Evolutionary conservation across 2,329 filamentous ascomycete species (phyloP), one percentile per base, ranked within the genome.

Genomic region (Colletotrichum eleusines): DNA sequence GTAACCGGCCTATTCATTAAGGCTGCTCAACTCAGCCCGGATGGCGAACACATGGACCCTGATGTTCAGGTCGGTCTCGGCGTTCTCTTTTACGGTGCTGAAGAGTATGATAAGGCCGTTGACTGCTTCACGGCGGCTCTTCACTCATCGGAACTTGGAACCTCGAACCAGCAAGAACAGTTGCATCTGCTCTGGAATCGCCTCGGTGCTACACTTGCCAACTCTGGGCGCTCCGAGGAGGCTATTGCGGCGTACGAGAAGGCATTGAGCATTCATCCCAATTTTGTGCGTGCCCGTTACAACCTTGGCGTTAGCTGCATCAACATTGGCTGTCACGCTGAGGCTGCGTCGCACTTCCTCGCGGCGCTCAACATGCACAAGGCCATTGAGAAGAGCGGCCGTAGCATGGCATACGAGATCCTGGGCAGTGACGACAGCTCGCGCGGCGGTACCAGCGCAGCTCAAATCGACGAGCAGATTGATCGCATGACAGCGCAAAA

Each of bases 91-190:
- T 99, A 99, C 82, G 96, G 95, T 62, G 94, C 94, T 38, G 96
- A 99, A 82, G 95, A 98, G 79, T 98, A 98, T 84, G 94, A 96
- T 79, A 99, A 99, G 84, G 96, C 96, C 0, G 95, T 99, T 46
- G 96, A 99, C 84, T 99, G 97, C 85, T 99, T 99, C 88, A 93
- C 92, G 66, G 91, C 95, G 0, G 95, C 97, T 0, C 89, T 99
- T 31, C 93, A 94, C 70, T 94, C 90, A 31, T 94, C 93, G 0
- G 94, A 97, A 81, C 88, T 91, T 44, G 96, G 96, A 69, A 89
- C 90, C 11, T 92, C 91, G 71, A 98, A 98, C 83, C 91, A 94
- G 73, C 90, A 91, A 76, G 91, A 92, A 77, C 94, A 98, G 81
- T 85, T 98, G 1, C 96, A 98, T 78, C 89, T 99, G 26, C 90